phyloP scores from a whole-genome alignment of 805 yeast species.

The Candida sakaeoensis region DNA sequence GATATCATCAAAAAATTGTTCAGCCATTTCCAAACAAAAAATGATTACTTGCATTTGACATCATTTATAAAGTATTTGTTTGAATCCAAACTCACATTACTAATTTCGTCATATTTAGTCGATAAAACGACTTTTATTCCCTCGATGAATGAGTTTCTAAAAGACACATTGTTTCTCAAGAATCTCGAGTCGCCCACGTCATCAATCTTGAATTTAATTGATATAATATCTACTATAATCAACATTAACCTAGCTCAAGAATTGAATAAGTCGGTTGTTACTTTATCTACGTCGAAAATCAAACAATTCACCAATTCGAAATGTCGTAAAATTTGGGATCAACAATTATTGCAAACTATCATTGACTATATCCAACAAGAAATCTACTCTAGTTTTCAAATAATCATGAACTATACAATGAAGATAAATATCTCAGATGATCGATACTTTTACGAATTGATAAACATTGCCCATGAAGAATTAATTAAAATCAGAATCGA shows the following conservation, averaged over 20 bases:
- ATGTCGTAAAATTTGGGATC: slow-evolving; percentile 37
- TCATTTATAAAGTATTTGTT: slow-evolving; percentile 19
- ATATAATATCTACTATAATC: slow-evolving; percentile 15
- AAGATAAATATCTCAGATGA: slow-evolving; percentile 4
- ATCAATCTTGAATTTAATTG: slow-evolving; percentile 14
- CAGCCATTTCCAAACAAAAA: slow-evolving; percentile 20
- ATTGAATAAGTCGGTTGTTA: slow-evolving; percentile 28
- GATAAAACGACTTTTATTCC: neutral
- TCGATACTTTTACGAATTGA: slow-evolving; percentile 23
- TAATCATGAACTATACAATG: slow-evolving; percentile 9
- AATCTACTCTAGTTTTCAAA: slow-evolving; percentile 33
- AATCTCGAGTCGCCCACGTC: neutral
- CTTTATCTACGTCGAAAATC: slow-evolving; percentile 36
- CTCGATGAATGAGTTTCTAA: slow-evolving; percentile 11
- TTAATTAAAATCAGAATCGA: slow-evolving; percentile 45
- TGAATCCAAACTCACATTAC: slow-evolving; percentile 25
- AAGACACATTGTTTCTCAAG: slow-evolving; percentile 10
- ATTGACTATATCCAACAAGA: slow-evolving; percentile 35
- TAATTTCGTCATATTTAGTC: slow-evolving; percentile 15
- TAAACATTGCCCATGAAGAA: slow-evolving; percentile 36
- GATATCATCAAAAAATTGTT: slow-evolving; percentile 14
- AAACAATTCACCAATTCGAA: slow-evolving; percentile 21
- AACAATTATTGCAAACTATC: slow-evolving; percentile 30
- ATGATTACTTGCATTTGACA: slow-evolving; percentile 21
- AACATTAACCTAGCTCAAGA: slow-evolving; percentile 20